Conservation (phyloP, 352 stramenopile genomes). For the Phytophthora melonis region DNA sequence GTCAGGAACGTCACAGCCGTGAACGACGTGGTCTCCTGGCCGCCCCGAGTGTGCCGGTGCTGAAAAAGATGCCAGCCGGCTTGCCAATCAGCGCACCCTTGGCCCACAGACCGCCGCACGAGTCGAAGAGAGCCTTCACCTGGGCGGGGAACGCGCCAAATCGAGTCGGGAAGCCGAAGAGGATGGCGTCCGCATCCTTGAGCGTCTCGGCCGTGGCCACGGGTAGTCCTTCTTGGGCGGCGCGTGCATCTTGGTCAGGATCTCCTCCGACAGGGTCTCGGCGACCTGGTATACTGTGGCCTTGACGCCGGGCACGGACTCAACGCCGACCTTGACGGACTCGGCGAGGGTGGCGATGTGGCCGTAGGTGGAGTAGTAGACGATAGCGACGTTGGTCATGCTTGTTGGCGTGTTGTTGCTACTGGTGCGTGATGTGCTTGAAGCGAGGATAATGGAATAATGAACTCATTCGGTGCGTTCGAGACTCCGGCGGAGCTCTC, state of each 20-base stretch:
- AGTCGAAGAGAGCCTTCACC: constrained; percentile 92
- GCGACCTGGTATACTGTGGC: constrained; percentile 78
- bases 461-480: not conserved
- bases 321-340: constrained; percentile 76
- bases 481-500: not conserved
- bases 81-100: constrained; percentile 86
- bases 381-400: constrained; percentile 79
- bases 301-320: constrained; percentile 64
- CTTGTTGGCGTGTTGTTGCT: constrained; percentile 51
- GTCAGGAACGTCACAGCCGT: constrained; percentile 15
- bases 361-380: constrained; percentile 91
- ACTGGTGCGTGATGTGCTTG: constrained; percentile 1
- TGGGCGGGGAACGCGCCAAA: constrained; percentile 86
- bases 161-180: constrained; percentile 90
- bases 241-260: constrained; percentile 87
- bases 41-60: constrained; percentile 8
- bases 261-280: constrained; percentile 84
- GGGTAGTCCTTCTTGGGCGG: constrained; percentile 77
- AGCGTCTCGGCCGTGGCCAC: constrained; percentile 72
- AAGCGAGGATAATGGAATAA: not conserved
- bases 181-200: constrained; percentile 79
- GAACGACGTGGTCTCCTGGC: constrained; percentile 19
- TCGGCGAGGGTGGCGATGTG: constrained; percentile 86
- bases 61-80: constrained; percentile 88
- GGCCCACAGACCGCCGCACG: constrained; percentile 86